Base-by-base conservation (phyloP, 164 flowering plant species). In the Vitis riparia region DNA sequence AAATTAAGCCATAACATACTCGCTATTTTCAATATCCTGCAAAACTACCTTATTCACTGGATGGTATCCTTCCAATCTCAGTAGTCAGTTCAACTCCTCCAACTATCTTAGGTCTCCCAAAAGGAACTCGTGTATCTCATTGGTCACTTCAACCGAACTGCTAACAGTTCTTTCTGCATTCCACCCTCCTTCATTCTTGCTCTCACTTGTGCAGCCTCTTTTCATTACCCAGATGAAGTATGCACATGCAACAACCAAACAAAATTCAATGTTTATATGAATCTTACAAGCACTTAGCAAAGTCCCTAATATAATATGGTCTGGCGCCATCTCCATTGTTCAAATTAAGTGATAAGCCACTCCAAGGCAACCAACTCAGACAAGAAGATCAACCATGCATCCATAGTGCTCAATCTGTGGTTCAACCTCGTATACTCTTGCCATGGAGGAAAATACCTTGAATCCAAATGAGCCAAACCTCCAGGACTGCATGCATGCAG, bases 321-420 rank as follows among this genome's bases (percentile, higher is more conserved):
- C 78, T 17, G 89, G 85, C n/a, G 60, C 68, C 44, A 83, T 59
- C 50, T 68, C 71, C 89, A 85, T 83, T 7, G 15, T 37, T 10
- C 11, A 53, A 14, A 81, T 71, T 53, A 83, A 71, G 37, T 72
- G 19, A 65, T 71, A 80, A 17, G 88, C 88, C 67, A 82, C 88
- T 50, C 73, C 74, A 44, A 79, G 56, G 10, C 68, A 61, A 37
- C 88, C 88, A 2, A 73, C 72, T n/a, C 84, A 84, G 14, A 84
- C 81, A 51, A 84, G 78, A 65, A 84, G 73, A 71, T 85, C 86
- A 16, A 83, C 78, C 29, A 85, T 70, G 50, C 88, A 85, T 8
- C 83, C 83, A 68, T 83, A 83, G 55, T 83, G 85, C 65, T 85
- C 85, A n/a, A 76, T 73, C 53, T 71, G 69, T 23, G 85, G 87